phyloP scores from a whole-genome alignment of 2,329 filamentous ascomycete genomes.

The Colletotrichum sp. region DNA sequence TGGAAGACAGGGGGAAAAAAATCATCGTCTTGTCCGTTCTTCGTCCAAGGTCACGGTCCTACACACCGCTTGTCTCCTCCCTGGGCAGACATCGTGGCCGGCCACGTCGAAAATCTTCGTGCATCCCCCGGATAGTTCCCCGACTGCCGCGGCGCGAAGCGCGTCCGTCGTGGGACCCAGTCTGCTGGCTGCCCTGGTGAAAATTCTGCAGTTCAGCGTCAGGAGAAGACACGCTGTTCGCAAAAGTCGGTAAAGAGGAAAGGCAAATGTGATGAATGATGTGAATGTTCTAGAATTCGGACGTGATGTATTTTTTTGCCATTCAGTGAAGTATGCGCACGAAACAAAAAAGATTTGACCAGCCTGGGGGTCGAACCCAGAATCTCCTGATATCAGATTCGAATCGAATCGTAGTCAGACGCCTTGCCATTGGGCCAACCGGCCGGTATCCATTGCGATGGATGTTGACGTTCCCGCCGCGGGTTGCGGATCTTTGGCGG shows the following conservation, averaged over 20 bases:
- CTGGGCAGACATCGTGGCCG: neutral
- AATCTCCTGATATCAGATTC: slow-evolving; percentile 16
- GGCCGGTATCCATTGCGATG: neutral
- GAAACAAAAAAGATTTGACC: neutral
- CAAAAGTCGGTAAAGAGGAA: neutral
- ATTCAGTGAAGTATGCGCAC: neutral
- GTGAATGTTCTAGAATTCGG: neutral
- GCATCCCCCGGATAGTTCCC: neutral
- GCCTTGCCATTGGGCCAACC: slow-evolving; percentile 41
- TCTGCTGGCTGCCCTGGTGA: neutral
- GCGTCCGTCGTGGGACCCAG: neutral
- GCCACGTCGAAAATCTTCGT: neutral
- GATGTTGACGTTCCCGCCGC: neutral
- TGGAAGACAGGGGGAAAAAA: neutral
- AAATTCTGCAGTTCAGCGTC: neutral
- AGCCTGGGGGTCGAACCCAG: slow-evolving; percentile 22
- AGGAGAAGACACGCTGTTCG: neutral
- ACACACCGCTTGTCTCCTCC: neutral
- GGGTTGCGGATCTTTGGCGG: neutral
- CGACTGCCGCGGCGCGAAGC: neutral
- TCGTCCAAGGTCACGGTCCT: neutral
- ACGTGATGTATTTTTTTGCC: neutral
- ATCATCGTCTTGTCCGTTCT: neutral
- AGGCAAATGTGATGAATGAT: neutral
- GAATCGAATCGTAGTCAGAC: slow-evolving; percentile 38